These are phyloP conservation scores for Monilinia fructigena DNA, from an alignment of 2,329 filamentous ascomycete species.

Conservation along the genomic window DNA sequence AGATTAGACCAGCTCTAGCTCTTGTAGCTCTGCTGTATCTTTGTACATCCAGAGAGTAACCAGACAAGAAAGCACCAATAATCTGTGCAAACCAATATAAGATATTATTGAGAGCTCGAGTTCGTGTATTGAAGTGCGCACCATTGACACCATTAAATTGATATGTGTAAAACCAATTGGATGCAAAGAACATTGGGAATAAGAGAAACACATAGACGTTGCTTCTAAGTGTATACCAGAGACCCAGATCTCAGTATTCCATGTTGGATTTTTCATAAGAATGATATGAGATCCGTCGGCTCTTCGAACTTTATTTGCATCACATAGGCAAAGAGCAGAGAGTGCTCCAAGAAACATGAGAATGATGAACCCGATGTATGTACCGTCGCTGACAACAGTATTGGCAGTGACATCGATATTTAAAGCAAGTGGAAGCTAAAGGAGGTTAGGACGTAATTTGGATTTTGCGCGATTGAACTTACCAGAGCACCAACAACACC, in stretches of 20 bases:
- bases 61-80: slow-evolving; percentile 70
- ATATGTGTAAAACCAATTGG: slow-evolving; percentile 76
- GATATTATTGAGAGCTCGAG: slow-evolving; percentile 68
- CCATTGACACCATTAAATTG: slow-evolving; percentile 72
- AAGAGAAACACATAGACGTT: slow-evolving; percentile 72
- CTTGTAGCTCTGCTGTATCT: slow-evolving; percentile 60
- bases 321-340: slow-evolving; percentile 67
- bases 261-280: slow-evolving; percentile 83
- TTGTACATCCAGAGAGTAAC: slow-evolving; percentile 63
- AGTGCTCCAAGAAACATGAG: slow-evolving; percentile 69
- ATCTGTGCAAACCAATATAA: slow-evolving; percentile 80
- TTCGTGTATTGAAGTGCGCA: slow-evolving; percentile 69
- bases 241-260: slow-evolving; percentile 71
- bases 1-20: slow-evolving; percentile 60
- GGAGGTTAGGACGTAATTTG: background rate
- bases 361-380: slow-evolving; percentile 78
- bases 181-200: slow-evolving; percentile 76
- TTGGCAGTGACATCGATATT: slow-evolving; percentile 57
- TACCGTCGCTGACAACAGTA: slow-evolving; percentile 64
- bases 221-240: slow-evolving; percentile 66
- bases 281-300: slow-evolving; percentile 76
- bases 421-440: slow-evolving; percentile 65
- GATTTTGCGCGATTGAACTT: slow-evolving; percentile 26
- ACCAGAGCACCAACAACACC: slow-evolving; percentile 75
- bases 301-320: slow-evolving; percentile 64